Percentiles rank a stretch among this genome's conserved stretches.
Evolutionary conservation across 352 stramenopile genomes (phyloP).

Genomic region (Phytophthora pini): DNA sequence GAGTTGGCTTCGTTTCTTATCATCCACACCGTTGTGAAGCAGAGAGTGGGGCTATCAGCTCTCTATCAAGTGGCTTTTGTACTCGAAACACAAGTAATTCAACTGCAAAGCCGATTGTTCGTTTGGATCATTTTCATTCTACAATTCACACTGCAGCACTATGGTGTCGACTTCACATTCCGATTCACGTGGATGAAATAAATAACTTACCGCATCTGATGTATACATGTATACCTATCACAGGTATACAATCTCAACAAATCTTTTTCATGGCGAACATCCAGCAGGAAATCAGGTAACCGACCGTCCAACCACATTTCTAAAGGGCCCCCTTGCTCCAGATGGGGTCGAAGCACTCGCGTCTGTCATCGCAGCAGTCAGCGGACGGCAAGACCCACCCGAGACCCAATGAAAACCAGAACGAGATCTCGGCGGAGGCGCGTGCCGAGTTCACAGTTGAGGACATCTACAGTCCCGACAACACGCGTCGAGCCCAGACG

Average conservation of each 20-base stretch:
- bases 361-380: slow-evolving; percentile 16
- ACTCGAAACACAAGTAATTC: slow-evolving; percentile 26
- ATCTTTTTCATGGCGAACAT: slow-evolving; percentile 2
- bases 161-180: slow-evolving; percentile 28
- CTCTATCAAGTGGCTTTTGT: slow-evolving; percentile 33
- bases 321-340: background rate
- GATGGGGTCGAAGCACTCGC: slow-evolving; percentile 44
- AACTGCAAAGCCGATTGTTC: slow-evolving; percentile 28
- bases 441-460: slow-evolving; percentile 41
- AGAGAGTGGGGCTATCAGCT: slow-evolving; percentile 26
- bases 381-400: slow-evolving; percentile 5
- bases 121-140: slow-evolving; percentile 34
- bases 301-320: background rate
- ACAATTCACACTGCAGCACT: slow-evolving; percentile 30
- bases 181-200: slow-evolving; percentile 19
- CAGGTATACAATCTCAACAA: too few relatives aligned
- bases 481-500: slow-evolving; percentile 36
- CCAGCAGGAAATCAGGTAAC: slow-evolving; percentile 21
- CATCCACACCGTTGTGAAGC: slow-evolving; percentile 21
- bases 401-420: slow-evolving; percentile 9
- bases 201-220: too few relatives aligned
- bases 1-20: slow-evolving; percentile 22
- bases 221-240: too few relatives aligned
- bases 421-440: slow-evolving; percentile 32
- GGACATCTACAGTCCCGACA: slow-evolving; percentile 37